phyloP scores from a whole-genome alignment of 495 filamentous ascomycete species.

The Baudoinia panamericana region DNA sequence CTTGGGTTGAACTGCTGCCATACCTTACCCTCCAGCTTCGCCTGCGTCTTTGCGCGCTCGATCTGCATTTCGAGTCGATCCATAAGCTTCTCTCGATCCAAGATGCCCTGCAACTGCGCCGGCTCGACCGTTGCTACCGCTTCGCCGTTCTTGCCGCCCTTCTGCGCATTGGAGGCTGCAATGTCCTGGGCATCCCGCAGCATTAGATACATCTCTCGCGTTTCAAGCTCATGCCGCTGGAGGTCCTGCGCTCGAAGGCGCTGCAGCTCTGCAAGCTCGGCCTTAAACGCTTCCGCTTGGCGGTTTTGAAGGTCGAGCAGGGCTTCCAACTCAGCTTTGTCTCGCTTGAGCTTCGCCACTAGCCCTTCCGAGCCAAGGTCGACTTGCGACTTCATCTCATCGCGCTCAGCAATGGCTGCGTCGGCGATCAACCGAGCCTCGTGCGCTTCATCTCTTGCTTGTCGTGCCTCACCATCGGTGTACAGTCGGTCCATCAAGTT shows the following conservation, averaged over 20 bases:
- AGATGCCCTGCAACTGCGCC: constrained; percentile 74
- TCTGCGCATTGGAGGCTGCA: constrained; percentile 50
- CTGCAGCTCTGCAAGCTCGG: constrained; percentile 78
- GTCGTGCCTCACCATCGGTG: constrained; percentile 86
- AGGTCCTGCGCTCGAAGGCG: constrained; percentile 78
- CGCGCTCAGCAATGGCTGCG: constrained; percentile 85
- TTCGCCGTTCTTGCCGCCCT: constrained; percentile 43
- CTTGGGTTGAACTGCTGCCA: constrained; percentile 77
- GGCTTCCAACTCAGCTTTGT: constrained; percentile 78
- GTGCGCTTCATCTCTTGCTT: constrained; percentile 76
- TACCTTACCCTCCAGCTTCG: constrained; percentile 88
- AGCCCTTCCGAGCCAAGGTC: constrained; percentile 88
- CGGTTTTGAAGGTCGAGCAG: constrained; percentile 81
- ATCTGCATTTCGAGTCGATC: constrained; percentile 84
- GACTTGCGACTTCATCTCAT: constrained; percentile 88
- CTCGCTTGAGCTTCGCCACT: constrained; percentile 82
- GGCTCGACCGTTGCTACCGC: constrained; percentile 38
- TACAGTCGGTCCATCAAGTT: constrained; percentile 87
- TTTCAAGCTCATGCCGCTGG: constrained; percentile 90
- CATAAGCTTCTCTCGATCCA: constrained; percentile 87
- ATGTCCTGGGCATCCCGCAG: constrained; percentile 94
- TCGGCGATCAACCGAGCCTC: constrained; percentile 87
- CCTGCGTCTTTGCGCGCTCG: constrained; percentile 93
- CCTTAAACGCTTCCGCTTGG: constrained; percentile 74
- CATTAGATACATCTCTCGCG: constrained; percentile 94